Conservation (phyloP, 768 basidiomycete genomes). For the Piloderma croceum region DNA sequence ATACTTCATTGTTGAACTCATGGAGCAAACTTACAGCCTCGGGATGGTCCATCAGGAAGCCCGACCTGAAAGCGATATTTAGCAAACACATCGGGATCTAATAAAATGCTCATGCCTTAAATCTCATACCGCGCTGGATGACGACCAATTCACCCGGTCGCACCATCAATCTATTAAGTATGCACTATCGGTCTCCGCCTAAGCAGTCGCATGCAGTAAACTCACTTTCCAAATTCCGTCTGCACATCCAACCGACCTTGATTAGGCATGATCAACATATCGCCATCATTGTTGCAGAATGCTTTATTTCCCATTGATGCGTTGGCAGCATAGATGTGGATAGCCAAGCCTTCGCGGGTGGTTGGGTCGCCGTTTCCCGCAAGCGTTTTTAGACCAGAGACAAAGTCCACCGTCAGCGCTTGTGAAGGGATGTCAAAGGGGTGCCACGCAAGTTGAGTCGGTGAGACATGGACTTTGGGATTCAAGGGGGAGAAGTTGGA, state of each 20-base stretch:
- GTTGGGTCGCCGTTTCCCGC: constrained; percentile 61
- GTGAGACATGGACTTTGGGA: constrained; percentile 53
- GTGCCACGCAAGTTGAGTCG: constrained; percentile 63
- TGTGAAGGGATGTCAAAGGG: constrained; percentile 44
- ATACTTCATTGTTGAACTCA: background rate
- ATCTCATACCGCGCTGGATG: constrained; percentile 62
- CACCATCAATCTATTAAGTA: constrained; percentile 26
- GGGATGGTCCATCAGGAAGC: constrained; percentile 54
- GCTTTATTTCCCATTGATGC: constrained; percentile 55
- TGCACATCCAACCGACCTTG: constrained; percentile 62
- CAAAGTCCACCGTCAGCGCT: constrained; percentile 42
- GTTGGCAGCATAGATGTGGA: constrained; percentile 59
- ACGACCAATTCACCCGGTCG: constrained; percentile 60
- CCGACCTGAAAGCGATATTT: constrained; percentile 27
- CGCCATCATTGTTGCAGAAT: constrained; percentile 59
- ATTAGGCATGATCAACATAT: constrained; percentile 63
- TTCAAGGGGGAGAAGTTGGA: constrained; percentile 56
- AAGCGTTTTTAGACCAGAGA: constrained; percentile 56
- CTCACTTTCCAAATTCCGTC: constrained; percentile 63
- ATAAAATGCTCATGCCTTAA: constrained; percentile 40
- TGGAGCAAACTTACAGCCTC: constrained; percentile 58
- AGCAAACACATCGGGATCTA: background rate
- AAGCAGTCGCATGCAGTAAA: constrained; percentile 7
- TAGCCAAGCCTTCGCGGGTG: constrained; percentile 56
- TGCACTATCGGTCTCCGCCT: too few relatives aligned